phyloP scores from a whole-genome alignment of 768 basidiomycete genomes.

The Agaricus subrufescens region DNA sequence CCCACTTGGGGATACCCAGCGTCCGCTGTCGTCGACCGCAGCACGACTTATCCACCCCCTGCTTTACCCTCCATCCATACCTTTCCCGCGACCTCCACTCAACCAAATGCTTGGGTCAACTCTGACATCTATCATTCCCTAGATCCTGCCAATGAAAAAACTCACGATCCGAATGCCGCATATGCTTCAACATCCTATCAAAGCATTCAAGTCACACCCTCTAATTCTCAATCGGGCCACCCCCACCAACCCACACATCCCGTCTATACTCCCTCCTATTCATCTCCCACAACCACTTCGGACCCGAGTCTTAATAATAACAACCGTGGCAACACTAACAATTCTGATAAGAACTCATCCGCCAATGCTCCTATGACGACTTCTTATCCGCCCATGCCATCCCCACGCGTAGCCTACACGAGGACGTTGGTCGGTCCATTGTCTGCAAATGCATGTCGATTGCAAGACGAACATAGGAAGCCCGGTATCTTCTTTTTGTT shows the following conservation, averaged over 20 bases:
- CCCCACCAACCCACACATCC: background rate
- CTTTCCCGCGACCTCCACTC: slow-evolving; percentile 27
- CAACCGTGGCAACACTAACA: background rate
- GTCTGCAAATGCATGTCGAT: slow-evolving; percentile 78
- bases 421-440: slow-evolving; percentile 89
- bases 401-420: slow-evolving; percentile 59
- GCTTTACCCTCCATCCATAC: slow-evolving; percentile 52
- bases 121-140: slow-evolving; percentile 1
- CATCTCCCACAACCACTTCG: background rate
- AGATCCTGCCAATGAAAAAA: slow-evolving; percentile 1
- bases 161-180: background rate
- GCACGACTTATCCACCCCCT: slow-evolving; percentile 42
- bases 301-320: background rate
- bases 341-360: background rate
- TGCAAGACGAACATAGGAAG: slow-evolving; percentile 81
- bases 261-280: background rate
- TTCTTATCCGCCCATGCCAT: slow-evolving; percentile 25
- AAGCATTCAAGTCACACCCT: slow-evolving; percentile 4
- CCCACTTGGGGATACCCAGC: slow-evolving; percentile 51
- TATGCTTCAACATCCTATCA: slow-evolving; percentile 2
- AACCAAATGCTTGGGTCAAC: slow-evolving; percentile 24
- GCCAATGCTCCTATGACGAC: background rate
- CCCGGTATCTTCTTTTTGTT: slow-evolving; percentile 93
- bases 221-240: background rate
- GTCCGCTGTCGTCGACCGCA: slow-evolving; percentile 37